A percentile compares a stretch with the other conserved stretches of the same genome.
Conservation (phyloP, 495 filamentous ascomycete species). For the Podospora appendiculata region DNA sequence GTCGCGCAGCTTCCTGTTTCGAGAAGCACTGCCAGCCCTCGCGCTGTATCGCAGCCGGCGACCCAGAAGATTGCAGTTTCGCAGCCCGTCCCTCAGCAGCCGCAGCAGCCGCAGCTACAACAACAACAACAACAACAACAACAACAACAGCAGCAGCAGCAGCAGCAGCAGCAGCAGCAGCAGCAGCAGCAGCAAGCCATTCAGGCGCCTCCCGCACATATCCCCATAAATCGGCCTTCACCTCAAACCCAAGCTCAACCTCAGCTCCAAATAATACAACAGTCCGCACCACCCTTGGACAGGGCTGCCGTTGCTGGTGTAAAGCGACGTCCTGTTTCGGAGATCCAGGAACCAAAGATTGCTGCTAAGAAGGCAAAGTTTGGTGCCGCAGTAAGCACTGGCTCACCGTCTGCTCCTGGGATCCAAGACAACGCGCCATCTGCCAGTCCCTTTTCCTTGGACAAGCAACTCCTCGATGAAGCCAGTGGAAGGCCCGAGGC, state of each 20-base stretch:
- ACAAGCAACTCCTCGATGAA: slow-evolving; percentile 8
- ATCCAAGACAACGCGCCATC: background rate
- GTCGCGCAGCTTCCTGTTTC: slow-evolving; percentile 5
- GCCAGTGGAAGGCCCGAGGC: background rate
- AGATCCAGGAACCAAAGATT: slow-evolving; percentile 2
- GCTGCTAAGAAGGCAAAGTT: slow-evolving; percentile 19
- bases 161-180: slow-evolving; percentile 21
- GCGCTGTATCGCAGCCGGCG: slow-evolving; percentile 3
- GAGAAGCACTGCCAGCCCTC: slow-evolving; percentile 7
- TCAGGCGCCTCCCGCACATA: background rate
- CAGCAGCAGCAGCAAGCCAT: slow-evolving; percentile 30
- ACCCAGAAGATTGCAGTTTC: background rate
- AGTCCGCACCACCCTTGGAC: background rate
- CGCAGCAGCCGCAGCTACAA: slow-evolving; percentile 8
- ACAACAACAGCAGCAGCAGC: slow-evolving; percentile 26
- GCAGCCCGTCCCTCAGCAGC: slow-evolving; percentile 8
- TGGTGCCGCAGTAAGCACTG: background rate
- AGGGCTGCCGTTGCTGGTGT: slow-evolving; percentile 1
- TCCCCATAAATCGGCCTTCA: background rate
- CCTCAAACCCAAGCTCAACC: background rate
- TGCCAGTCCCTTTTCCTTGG: slow-evolving; percentile 3
- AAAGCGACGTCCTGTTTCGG: slow-evolving; percentile 10
- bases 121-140: slow-evolving; percentile 7
- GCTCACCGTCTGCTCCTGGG: background rate
- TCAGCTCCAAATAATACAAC: slow-evolving; percentile 8